Percentiles rank a stretch among this genome's conserved stretches.
Conservation (phyloP, 2,329 filamentous ascomycete genomes). For the Arthrobotrys pseudoclavata region DNA sequence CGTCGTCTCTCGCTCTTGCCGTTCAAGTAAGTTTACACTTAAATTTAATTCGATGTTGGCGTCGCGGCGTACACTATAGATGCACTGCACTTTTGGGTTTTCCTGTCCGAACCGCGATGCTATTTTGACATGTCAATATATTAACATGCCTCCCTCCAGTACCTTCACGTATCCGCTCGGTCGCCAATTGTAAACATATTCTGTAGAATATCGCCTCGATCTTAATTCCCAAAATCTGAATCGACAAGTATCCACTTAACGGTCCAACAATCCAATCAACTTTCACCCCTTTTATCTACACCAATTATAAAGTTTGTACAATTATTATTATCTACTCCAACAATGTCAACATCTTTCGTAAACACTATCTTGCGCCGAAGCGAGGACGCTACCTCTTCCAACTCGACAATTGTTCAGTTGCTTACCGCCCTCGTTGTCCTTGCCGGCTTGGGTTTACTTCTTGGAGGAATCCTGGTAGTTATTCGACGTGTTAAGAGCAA, state of each 20-base stretch:
- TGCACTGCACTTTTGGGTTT: conserved; percentile 34
- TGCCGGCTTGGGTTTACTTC: conserved; percentile 77
- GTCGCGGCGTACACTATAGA: neutral
- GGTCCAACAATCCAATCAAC: neutral
- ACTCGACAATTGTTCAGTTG: conserved; percentile 77
- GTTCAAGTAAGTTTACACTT: conserved; percentile 47
- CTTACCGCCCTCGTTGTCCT: conserved; percentile 84
- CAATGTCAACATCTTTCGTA: conserved; percentile 52
- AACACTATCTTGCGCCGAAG: conserved; percentile 65
- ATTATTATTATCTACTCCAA: conserved; percentile 50
- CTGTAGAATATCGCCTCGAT: conserved; percentile 61
- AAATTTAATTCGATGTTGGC: conserved; percentile 3
- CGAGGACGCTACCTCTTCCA: conserved; percentile 68
- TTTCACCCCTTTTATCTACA: neutral
- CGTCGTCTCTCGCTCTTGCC: conserved; percentile 51
- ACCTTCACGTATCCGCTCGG: conserved; percentile 44
- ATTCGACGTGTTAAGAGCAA: conserved; percentile 76
- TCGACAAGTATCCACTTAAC: conserved; percentile 32
- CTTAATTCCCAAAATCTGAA: conserved; percentile 60
- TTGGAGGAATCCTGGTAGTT: conserved; percentile 78
- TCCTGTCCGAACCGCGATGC: conserved; percentile 46
- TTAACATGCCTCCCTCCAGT: conserved; percentile 31
- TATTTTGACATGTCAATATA: conserved; percentile 15
- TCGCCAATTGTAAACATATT: conserved; percentile 42
- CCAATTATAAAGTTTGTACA: conserved; percentile 66